Evolutionary conservation across 345 rosid genomes (phyloP), one percentile per base, ranked within the genome.

Genomic region (Populus euphratica): DNA sequence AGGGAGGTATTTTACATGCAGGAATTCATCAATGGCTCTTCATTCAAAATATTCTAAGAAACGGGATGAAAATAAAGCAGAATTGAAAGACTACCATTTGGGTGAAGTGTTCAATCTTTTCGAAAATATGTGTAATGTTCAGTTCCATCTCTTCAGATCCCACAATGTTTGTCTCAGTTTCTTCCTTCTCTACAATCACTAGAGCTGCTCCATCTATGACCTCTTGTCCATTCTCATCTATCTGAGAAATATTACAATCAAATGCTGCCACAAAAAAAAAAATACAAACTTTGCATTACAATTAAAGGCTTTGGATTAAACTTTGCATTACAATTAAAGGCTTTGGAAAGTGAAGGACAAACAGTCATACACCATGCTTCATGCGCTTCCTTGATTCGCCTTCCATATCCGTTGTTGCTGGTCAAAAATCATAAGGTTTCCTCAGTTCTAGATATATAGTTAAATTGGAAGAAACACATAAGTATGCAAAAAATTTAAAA

Each of bases 141-240:
- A 83, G 88, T 68, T 93, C 94, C 89, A 92, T 87, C 83, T 93
- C 99, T 75, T 91, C 98, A 74, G 97, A 96, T 49, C 86, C 95
- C 54, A 73, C 81, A 54, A 82, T 52, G 56, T 79, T 82, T 4
- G 86, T 56, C 83, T 92, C 92, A 17, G 81, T 72, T 83, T 87
- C 92, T 80, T 90, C 92, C 38, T 80, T 90, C 77, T 86, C 93
- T 59, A 36, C 76, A 47, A 75, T 78, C 78, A 86, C 90, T 36
- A 75, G 4, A 41, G 75, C 59, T 9, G 73, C 78, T 79, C 66
- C 88, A 61, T 88, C 86, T 62, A 73, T 81, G 3, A n/a, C 59
- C 47, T 83, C 83, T 68, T 61, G 79, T 69, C 86, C 89, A 68
- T 75, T 82, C 78, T 85, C 92, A 68, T 90, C 90, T 73, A 80